These are phyloP conservation scores for Neodidymelliopsis sp. DNA, from an alignment of 2,329 filamentous ascomycete species.

Conservation along the genomic window DNA sequence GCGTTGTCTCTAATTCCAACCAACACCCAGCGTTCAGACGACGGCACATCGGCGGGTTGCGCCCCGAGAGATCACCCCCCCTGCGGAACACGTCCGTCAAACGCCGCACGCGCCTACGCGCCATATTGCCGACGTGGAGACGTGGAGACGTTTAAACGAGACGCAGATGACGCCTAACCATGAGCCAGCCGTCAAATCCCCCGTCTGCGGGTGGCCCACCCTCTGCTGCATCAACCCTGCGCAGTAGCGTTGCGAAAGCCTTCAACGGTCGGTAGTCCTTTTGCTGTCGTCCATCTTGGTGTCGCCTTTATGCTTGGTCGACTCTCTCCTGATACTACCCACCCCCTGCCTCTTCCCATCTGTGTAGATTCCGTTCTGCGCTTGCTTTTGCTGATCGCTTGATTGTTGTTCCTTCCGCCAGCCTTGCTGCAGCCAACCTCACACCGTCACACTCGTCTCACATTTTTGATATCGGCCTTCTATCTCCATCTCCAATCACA, in stretches of 20 bases:
- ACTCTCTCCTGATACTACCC: constrained; percentile 4
- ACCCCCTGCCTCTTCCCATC: constrained; percentile 5
- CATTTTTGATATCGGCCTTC: constrained; percentile 8
- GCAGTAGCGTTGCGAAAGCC: constrained; percentile 49
- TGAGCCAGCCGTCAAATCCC: constrained; percentile 41
- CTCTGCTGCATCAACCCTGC: constrained; percentile 41
- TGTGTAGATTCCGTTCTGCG: constrained; percentile 8
- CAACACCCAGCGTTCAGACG: neutral
- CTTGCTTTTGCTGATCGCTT: constrained; percentile 26
- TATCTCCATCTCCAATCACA: neutral
- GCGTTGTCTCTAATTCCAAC: too few relatives aligned
- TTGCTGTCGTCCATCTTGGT: constrained; percentile 15
- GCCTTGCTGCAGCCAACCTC: constrained; percentile 19
- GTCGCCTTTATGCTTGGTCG: constrained; percentile 7
- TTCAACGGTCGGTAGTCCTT: constrained; percentile 48
- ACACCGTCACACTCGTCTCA: constrained; percentile 13
- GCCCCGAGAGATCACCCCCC: constrained; percentile 5
- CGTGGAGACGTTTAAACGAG: constrained; percentile 13
- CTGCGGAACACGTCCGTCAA: neutral
- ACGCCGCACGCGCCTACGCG: constrained; percentile 11
- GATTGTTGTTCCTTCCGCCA: constrained; percentile 22
- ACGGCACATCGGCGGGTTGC: constrained; percentile 1
- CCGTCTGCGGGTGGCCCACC: constrained; percentile 42
- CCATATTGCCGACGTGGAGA: constrained; percentile 20
- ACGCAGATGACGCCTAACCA: constrained; percentile 14